phyloP scores from a whole-genome alignment of 805 yeast genomes.

The Candida insectalens region DNA sequence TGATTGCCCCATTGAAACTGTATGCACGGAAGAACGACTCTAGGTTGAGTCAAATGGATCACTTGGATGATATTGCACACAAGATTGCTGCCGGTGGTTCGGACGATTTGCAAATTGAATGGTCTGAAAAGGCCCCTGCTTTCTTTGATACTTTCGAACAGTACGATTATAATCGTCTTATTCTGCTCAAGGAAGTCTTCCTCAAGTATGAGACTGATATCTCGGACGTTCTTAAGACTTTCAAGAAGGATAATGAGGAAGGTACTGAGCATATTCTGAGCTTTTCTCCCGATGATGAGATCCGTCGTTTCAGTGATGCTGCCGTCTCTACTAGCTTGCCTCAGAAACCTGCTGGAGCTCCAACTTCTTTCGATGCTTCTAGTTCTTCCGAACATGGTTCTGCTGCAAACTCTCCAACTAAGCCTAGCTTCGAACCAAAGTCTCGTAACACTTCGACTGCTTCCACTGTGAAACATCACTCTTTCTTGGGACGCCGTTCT shows the following conservation, averaged over 20 bases:
- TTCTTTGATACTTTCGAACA: constrained; percentile 67
- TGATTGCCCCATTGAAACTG: constrained; percentile 43
- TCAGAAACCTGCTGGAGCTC: constrained; percentile 7
- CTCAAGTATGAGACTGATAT: constrained; percentile 54
- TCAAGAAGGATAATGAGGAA: constrained; percentile 44
- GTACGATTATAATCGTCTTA: constrained; percentile 55
- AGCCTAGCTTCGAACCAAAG: neutral
- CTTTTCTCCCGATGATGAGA: constrained; percentile 53
- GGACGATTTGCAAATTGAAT: constrained; percentile 32
- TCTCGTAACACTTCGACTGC: neutral
- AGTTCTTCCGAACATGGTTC: neutral
- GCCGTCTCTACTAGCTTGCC: constrained; percentile 20
- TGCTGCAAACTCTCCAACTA: constrained; percentile 1
- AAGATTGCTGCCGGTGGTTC: constrained; percentile 12
- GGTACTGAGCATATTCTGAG: constrained; percentile 58
- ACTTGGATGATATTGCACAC: constrained; percentile 19
- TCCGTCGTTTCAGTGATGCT: constrained; percentile 41
- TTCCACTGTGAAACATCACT: neutral
- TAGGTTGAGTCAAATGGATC: constrained; percentile 31
- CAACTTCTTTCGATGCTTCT: constrained; percentile 8
- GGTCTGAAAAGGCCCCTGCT: constrained; percentile 74
- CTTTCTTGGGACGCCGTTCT: neutral
- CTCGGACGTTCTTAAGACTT: constrained; percentile 39
- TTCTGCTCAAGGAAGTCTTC: constrained; percentile 54
- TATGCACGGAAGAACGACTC: constrained; percentile 44